Evolutionary conservation across 2,329 filamentous ascomycete species (phyloP), one percentile per base, ranked within the genome.

Genomic region (Cryphonectria radicalis): DNA sequence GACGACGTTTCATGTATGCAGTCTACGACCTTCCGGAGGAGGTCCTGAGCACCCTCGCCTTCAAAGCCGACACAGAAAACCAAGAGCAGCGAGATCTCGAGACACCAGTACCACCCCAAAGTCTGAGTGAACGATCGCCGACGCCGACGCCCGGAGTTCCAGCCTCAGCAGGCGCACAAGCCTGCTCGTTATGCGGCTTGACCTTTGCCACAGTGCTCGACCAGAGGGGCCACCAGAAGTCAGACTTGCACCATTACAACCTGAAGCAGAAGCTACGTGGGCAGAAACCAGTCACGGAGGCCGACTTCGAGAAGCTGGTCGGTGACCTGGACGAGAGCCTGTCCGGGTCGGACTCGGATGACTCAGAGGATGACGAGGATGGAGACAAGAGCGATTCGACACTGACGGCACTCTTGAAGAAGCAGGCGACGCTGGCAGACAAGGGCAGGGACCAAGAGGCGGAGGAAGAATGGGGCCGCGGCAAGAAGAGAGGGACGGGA

Each of bases 171-270:
- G 89, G 89, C 13, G 87, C 92, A 7, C 94, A 93, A 71, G 88
- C 93, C 19, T 99, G 96, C 80, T 90, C 91, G 0, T 86, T 98
- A 5, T 99, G 96, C 81, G 85, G 87, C 55, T 86, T 94, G 53
- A 84, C 87, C 6, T 97, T 97, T 77, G 78, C 86, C 43, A 91
- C 87, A 13, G 86, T 97, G 10, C 86, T 90, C 73, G 95, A 98
- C 73, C 95, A 98, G 79, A 89, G 93, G 73, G 88, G 89, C 72
- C 96, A 99, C 81, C 90, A 93, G 71, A 92, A 93, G 77, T 97
- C 95, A 13, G 96, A 99, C 78, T 86, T 97, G 65, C 96, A 99
- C 80, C 89, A 92, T 74, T 99, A 98, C 83, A 99, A 99, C 79
- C 83, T 98, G 73, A 98, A 97, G 82, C 93, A 95, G 79, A 97